Evolutionary conservation across 371 early-diverging fungal species (phyloP).

Genomic region (Paramicrosporidium saccamoebae): DNA sequence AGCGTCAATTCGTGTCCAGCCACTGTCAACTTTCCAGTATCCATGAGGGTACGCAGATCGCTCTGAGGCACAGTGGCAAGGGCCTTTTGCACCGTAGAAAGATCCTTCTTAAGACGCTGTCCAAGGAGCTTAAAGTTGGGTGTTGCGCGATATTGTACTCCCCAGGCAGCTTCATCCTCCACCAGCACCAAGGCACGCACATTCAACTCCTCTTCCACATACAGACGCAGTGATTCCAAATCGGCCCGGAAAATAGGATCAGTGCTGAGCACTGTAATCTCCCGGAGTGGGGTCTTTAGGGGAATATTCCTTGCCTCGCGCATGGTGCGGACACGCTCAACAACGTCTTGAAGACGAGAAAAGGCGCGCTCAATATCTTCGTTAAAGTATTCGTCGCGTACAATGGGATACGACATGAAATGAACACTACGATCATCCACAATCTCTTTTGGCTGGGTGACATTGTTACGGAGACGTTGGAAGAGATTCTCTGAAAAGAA

Average conservation of each 20-base stretch:
- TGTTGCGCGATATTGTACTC: constrained; percentile 57
- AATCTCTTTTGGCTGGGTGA: constrained; percentile 12
- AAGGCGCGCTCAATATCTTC: constrained; percentile 72
- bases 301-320: constrained; percentile 81
- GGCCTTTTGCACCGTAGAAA: constrained; percentile 54
- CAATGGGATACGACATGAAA: constrained; percentile 69
- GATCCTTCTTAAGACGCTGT: constrained; percentile 54
- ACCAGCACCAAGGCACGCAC: constrained; percentile 52
- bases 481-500: constrained; percentile 95
- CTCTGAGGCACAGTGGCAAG: constrained; percentile 33
- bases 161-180: constrained; percentile 57
- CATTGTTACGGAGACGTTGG: constrained; percentile 46
- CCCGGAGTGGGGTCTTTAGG: constrained; percentile 86
- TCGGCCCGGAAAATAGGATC: constrained; percentile 62
- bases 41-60: constrained; percentile 43
- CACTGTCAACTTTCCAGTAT: constrained; percentile 21
- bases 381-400: constrained; percentile 77
- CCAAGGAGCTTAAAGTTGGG: constrained; percentile 72
- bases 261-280: constrained; percentile 63
- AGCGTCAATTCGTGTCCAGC: constrained; percentile 41
- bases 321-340: constrained; percentile 74
- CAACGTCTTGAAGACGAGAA: constrained; percentile 79
- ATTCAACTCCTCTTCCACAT: constrained; percentile 82
- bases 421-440: constrained; percentile 62
- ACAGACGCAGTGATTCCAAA: constrained; percentile 32